Evolutionary conservation across 139 green algal species (phyloP), one percentile per base, ranked within the genome.

Genomic region (Coccomyxa sp.): DNA sequence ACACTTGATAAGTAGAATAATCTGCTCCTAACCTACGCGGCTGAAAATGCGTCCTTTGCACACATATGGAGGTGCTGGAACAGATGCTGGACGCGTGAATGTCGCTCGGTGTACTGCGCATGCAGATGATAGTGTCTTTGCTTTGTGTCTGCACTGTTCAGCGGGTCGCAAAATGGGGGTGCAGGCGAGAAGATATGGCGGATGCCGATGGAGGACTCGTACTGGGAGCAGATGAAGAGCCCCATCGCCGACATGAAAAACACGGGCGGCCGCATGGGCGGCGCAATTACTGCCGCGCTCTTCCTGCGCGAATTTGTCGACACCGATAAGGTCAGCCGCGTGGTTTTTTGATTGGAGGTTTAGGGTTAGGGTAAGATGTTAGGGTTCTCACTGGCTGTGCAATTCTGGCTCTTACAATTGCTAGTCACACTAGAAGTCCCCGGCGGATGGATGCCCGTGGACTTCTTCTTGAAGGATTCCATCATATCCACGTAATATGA

Each of bases 181-280:
- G 38, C 87, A 80, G 94, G 94, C 25, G 94, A 97, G 89, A 95
- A 95, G 83, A 0, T 98, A 59, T 99, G 97, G 97, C 90, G 95
- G 30, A 93, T 99, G 95, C 97, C 97, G 1, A 85, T 99, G 85
- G 96, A 99, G 86, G 84, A 93, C 9, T 76, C 78, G 15, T 98
- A 98, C 89, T 91, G 89, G 77, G 95, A 98, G 58, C 71, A 77
- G 71, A 98, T 91, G 82, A 92, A 94, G 84, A 92, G 83, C 82
- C 79, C 83, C 30, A 82, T 95, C 32, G 96, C 97, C 0, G 97
- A 99, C 90, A 93, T 98, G 86, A 95, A 95, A 84, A 98, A 98
- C 87, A 95, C 92, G 82, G 93, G 81, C 31, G 67, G 89, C 88
- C 45, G 84, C 67, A 17, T 86, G 92, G 95, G 90, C 14, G 96